Evolutionary conservation across 768 basidiomycete species (phyloP).

Genomic region (Suillus subalutaceus): DNA sequence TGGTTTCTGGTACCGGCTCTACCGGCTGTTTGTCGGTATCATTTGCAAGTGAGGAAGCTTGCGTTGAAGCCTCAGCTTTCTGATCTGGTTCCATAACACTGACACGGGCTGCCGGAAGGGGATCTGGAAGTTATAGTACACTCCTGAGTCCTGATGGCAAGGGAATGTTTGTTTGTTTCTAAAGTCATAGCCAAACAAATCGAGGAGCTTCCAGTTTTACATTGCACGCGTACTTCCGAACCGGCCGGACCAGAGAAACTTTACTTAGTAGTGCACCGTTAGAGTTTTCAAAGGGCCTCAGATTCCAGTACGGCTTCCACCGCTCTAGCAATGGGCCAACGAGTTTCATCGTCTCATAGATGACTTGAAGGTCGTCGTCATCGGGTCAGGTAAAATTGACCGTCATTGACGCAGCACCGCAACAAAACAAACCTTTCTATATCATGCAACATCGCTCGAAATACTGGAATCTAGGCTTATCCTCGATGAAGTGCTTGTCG

Average conservation of each 20-base stretch:
- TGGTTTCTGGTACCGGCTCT: background rate
- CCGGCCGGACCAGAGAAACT: too few relatives aligned
- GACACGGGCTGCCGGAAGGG: background rate
- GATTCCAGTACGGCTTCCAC: background rate
- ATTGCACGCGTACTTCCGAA: too few relatives aligned
- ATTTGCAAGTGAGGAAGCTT: background rate
- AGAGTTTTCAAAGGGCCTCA: background rate
- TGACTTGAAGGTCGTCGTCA: too few relatives aligned
- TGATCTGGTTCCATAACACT: background rate
- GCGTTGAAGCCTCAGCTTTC: background rate
- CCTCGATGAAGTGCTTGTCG: too few relatives aligned
- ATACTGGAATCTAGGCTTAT: too few relatives aligned
- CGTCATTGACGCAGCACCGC: too few relatives aligned
- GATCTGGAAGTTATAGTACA: too few relatives aligned
- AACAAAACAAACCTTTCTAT: too few relatives aligned
- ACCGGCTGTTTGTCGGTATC: background rate
- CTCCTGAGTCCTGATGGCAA: too few relatives aligned
- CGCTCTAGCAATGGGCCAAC: background rate
- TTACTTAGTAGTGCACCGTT: too few relatives aligned
- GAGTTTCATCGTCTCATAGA: background rate
- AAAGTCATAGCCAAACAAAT: conserved; percentile 3
- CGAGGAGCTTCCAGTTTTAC: too few relatives aligned
- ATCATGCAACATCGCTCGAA: background rate
- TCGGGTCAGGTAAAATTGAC: too few relatives aligned
- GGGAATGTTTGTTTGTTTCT: background rate